Evolutionary conservation across 495 filamentous ascomycete species (phyloP).

Genomic region (Achaetomiella virescens): DNA sequence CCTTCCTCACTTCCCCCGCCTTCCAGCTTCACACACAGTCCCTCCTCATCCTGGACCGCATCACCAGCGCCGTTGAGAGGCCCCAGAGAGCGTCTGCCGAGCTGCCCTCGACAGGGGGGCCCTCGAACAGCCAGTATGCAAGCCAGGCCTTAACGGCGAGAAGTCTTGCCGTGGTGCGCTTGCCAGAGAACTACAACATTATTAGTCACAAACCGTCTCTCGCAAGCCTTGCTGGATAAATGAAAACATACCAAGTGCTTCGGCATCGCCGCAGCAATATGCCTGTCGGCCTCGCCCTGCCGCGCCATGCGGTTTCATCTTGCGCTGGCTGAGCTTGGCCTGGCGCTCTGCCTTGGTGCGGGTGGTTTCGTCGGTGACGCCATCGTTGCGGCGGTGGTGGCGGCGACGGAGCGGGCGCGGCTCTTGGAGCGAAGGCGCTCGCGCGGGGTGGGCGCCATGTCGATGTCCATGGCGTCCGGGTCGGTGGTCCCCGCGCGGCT

Average conservation of each 20-base stretch:
- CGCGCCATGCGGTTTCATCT: constrained; percentile 98
- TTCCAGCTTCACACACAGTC: too few species aligned
- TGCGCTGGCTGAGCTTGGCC: constrained; percentile 85
- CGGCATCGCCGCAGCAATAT: constrained; percentile 69
- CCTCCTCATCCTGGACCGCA: too few species aligned
- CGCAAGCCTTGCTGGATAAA: not conserved
- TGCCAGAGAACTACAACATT: constrained; percentile 43
- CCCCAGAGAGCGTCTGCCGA: not conserved
- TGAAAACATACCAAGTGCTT: constrained; percentile 75
- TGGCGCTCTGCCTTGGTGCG: constrained; percentile 77
- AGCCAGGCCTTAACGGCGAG: constrained; percentile 27
- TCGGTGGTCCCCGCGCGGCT: constrained; percentile 49
- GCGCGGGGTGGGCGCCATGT: constrained; percentile 46
- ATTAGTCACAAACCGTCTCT: not conserved
- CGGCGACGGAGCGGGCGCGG: constrained; percentile 53
- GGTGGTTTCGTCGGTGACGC: constrained; percentile 54
- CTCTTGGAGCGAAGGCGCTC: constrained; percentile 69
- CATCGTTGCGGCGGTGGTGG: constrained; percentile 75
- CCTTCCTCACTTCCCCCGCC: too few species aligned
- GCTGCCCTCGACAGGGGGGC: not conserved
- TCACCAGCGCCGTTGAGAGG: too few species aligned
- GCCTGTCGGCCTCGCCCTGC: constrained; percentile 92
- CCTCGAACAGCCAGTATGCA: too few species aligned
- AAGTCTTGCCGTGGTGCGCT: constrained; percentile 54
- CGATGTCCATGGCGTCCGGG: constrained; percentile 80